Evolutionary conservation across 2,329 filamentous ascomycete species (phyloP).

Genomic region (Furcasterigmium sp.): DNA sequence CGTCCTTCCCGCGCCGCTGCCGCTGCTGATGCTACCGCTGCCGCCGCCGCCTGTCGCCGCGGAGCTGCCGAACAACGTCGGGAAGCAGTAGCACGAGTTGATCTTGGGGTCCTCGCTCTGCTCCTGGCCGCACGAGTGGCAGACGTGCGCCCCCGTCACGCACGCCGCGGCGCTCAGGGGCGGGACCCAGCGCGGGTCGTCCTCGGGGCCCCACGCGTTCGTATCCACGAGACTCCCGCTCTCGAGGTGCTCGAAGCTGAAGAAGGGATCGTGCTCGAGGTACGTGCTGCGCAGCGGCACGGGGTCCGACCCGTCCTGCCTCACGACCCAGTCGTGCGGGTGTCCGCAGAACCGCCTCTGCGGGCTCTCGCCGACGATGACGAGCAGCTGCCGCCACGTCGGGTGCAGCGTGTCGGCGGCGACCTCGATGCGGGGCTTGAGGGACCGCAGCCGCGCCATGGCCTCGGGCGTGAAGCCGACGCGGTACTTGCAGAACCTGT

Average conservation of each 20-base stretch:
- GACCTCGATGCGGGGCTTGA: constrained; percentile 43
- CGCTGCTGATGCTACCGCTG: constrained; percentile 48
- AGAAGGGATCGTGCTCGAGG: constrained; percentile 37
- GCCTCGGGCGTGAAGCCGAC: constrained; percentile 46
- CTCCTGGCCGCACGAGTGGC: constrained; percentile 36
- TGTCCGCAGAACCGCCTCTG: constrained; percentile 38
- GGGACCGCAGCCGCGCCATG: constrained; percentile 36
- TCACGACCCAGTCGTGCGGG: constrained; percentile 47
- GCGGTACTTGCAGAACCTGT: constrained; percentile 56
- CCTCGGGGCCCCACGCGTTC: constrained; percentile 35
- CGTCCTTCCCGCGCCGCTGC: background rate
- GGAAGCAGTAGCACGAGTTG: constrained; percentile 49
- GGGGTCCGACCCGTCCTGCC: constrained; percentile 30
- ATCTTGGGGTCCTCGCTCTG: constrained; percentile 43
- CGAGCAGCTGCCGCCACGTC: constrained; percentile 45
- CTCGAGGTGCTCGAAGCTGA: constrained; percentile 42
- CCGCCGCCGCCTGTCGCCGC: constrained; percentile 43
- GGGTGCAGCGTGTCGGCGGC: constrained; percentile 48
- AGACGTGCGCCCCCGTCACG: constrained; percentile 18
- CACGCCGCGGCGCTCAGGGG: constrained; percentile 17
- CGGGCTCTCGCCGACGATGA: constrained; percentile 36
- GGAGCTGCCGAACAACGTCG: constrained; percentile 40
- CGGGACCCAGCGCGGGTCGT: constrained; percentile 41
- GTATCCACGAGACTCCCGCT: constrained; percentile 41
- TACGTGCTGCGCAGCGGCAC: constrained; percentile 41